These are phyloP conservation scores for Phoenix dactylifera DNA, from an alignment of 176 grass and related monocot genomes.

Conservation along the genomic window DNA sequence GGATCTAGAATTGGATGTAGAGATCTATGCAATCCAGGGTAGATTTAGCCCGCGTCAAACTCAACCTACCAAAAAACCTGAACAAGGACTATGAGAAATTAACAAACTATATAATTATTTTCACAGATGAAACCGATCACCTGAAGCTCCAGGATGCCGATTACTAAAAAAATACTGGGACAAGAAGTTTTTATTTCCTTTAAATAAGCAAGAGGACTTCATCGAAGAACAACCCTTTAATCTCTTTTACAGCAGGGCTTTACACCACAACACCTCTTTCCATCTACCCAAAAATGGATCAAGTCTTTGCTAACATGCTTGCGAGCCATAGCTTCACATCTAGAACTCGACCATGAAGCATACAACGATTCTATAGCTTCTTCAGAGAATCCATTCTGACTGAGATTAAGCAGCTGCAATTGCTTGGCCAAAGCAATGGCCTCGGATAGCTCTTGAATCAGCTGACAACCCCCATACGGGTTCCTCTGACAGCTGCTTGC, in stretches of 20 bases:
- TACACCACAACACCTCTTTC: constrained; percentile 44
- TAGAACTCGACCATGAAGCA: constrained; percentile 51
- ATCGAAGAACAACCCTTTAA: too few relatives aligned
- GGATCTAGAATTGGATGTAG: too few relatives aligned
- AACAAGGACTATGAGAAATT: too few relatives aligned
- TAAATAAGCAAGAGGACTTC: too few relatives aligned
- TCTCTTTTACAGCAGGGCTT: constrained; percentile 76
- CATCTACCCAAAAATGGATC: constrained; percentile 72
- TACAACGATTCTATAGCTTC: constrained; percentile 48
- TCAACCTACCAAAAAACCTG: too few relatives aligned
- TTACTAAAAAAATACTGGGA: too few relatives aligned
- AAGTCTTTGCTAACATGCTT: constrained; percentile 55
- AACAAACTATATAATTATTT: too few relatives aligned
- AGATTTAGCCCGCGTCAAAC: too few relatives aligned
- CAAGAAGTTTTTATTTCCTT: too few relatives aligned
- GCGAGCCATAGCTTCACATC: constrained; percentile 24
- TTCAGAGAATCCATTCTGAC: constrained; percentile 44
- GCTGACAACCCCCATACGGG: constrained; percentile 19
- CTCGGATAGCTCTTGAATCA: constrained; percentile 43
- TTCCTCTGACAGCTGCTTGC: constrained; percentile 45
- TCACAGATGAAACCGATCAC: too few relatives aligned
- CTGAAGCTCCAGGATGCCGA: too few relatives aligned
- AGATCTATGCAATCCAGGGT: too few relatives aligned
- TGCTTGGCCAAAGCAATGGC: constrained; percentile 42
- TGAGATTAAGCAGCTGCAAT: constrained; percentile 75